These are phyloP conservation scores for Plasmodium blacklocki DNA, from an alignment of 169 alveolate genomes.

Conservation along the genomic window DNA sequence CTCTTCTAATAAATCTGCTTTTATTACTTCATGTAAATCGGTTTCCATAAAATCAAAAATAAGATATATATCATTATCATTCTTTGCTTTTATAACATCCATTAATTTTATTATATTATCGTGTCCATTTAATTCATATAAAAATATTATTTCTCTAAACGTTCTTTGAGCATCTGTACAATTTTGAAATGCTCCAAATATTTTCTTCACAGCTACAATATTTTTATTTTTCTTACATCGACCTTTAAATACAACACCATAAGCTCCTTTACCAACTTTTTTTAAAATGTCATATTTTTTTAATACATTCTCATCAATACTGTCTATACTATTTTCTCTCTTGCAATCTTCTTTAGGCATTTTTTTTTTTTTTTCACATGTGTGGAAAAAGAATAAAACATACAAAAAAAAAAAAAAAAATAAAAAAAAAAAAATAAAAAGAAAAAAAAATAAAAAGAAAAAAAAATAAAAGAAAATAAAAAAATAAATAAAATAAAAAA, in stretches of 20 bases:
- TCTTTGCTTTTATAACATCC: conserved; percentile 96
- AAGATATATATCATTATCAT: conserved; percentile 97
- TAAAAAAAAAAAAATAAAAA: too few relatives aligned
- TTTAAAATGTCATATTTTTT: conserved; percentile 91
- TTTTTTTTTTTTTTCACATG: background rate
- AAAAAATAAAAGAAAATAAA: background rate
- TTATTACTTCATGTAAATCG: conserved; percentile 98
- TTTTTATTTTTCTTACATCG: conserved; percentile 95
- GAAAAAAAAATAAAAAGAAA: background rate
- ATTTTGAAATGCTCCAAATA: conserved; percentile 99
- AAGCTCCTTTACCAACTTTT: conserved; percentile 98
- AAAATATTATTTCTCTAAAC: conserved; percentile 98
- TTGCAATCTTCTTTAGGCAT: conserved; percentile 7
- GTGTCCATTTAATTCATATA: conserved; percentile 94
- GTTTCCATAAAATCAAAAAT: conserved; percentile 98
- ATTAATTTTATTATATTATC: conserved; percentile 95
- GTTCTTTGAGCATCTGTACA: conserved; percentile 99
- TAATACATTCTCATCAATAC: conserved; percentile 94
- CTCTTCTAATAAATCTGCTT: conserved; percentile 97
- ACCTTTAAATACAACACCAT: conserved; percentile 99
- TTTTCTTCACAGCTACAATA: conserved; percentile 98
- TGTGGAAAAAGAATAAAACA: background rate
- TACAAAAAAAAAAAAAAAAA: background rate
- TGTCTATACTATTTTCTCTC: conserved; percentile 78
- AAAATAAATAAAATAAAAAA: background rate